Evolutionary conservation across 2,329 filamentous ascomycete genomes (phyloP), one percentile per base, ranked within the genome.

Genomic region (Fusarium guadeloupense): DNA sequence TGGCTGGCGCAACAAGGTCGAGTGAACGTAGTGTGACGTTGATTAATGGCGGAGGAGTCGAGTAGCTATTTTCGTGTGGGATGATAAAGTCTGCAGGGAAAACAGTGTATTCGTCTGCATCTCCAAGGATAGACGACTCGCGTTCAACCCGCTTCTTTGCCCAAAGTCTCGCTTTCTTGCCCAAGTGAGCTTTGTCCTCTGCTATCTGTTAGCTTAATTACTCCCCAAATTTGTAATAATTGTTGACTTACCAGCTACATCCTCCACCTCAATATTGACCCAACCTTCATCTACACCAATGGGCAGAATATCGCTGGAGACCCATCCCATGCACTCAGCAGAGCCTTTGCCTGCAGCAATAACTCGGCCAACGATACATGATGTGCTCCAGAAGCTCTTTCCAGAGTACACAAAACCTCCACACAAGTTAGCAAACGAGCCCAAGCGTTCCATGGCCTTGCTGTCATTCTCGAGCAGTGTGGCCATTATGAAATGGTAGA

Each of bases 301-400:
- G 0, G 86, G 86, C 2, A 81, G 68, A 16, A 89, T 78, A 47
- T 86, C 83, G 25, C 83, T 87, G 10, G 85, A 88, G 47, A 90
- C 79, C 87, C 87, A 89, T 45, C 87, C 87, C 85, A 89, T 86
- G 69, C 87, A 87, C 69, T 89, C 87, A 0, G 81, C 81, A 14
- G 86, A 83, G 4, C 85, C 86, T 47, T 81, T 81, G 8, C 85
- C 83, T 23, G 86, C 86, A 25, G 86, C 86, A 28, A 90, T 75
- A 4, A 90, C 85, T 23, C 86, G 83, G 4, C 87, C 87, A 9
- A 89, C 82, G 35, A 90, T 79, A 69, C 86, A 89, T 12, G 83
- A 80, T 2, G 84, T 88, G 72, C 86, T 89, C 87, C 87, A 90
- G 71, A 89, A 90, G 59, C 86, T 89, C 76, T 85, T 87, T 3